Conservation (phyloP, 257 asterid species). For the Euphrasia confusa region DNA sequence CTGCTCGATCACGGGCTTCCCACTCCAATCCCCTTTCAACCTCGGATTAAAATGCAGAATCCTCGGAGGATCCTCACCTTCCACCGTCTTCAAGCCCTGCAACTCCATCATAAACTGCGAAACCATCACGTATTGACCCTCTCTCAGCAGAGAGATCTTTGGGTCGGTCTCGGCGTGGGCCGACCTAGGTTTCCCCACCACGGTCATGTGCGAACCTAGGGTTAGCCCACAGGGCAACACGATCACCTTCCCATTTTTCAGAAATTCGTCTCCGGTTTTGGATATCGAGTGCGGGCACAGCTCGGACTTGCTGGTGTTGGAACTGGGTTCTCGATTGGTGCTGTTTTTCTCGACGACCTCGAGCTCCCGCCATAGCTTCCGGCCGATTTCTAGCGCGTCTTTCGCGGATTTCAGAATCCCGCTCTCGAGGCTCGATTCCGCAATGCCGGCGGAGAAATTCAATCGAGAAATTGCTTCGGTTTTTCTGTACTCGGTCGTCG, state of each 20-base stretch:
- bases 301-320: conserved; percentile 27
- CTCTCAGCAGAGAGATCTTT: conserved; percentile 66
- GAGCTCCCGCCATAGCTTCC: conserved; percentile 66
- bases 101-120: conserved; percentile 94
- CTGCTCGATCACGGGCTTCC: conserved; percentile 85
- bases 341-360: conserved; percentile 34
- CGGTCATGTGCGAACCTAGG: conserved; percentile 75
- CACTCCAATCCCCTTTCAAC: conserved; percentile 95
- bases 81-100: conserved; percentile 86
- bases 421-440: conserved; percentile 33
- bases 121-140: conserved; percentile 78
- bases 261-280: conserved; percentile 46
- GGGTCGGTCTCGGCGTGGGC: conserved; percentile 75
- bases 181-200: conserved; percentile 66
- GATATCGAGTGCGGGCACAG: conserved; percentile 65
- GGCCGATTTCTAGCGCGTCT: conserved; percentile 69
- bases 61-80: conserved; percentile 93
- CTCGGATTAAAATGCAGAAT: conserved; percentile 83
- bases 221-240: conserved; percentile 85
- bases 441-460: conserved; percentile 53
- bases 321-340: conserved; percentile 9
- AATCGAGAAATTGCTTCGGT: conserved; percentile 40
- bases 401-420: conserved; percentile 56
- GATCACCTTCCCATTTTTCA: conserved; percentile 44
- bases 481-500: conserved; percentile 31